Base-by-base conservation (phyloP, 441 rosid genomes). In the Flueggea neowawraea region DNA sequence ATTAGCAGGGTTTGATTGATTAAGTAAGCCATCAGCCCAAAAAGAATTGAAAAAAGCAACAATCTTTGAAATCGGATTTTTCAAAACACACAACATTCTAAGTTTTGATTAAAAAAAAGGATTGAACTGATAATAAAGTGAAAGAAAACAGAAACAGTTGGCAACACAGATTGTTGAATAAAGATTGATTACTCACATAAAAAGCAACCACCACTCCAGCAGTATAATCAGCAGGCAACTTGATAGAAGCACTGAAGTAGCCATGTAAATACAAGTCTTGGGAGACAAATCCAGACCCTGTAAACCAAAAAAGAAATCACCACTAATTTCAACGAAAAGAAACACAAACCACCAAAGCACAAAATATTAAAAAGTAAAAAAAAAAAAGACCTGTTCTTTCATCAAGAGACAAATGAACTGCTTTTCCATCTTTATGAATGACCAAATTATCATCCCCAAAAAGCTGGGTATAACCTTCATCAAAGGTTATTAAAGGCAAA, bases 181-280 rank as follows among this genome's bases (percentile, higher is more conserved):
- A 47, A 47, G 11, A 61, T 47, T 47, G 51, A 62, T 16, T 22
- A 75, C 98, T 88, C 72, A 95, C 99, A 75, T 95, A 95, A 69
- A 95, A 95, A 10, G 99, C 99, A 67, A 95, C 95, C 73, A 95
- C 98, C 69, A 95, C 96, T 39, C 99, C 99, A 67, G 98, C 99
- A 62, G 99, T 89, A 66, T 95, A 95, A 88, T 95, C 99, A 55
- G 96, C 79, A 74, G 99, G 99, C 72, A 95, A 70, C 79, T 90
- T 95, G 43, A 95, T 85, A n/a, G 95, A 86, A 67, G 97, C 95
- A 73, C 98, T 91, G 85, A 95, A 95, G 74, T 84, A 84, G 1
- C 99, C 99, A 73, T 88, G 96, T 47, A 88, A 81, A 75, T 95
- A 95, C n/a, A 91, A 75, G 74, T 95, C 99, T 54, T 95, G 93